Evolutionary conservation across 139 green algal genomes (phyloP).

Genomic region (Chlamydomonas schloesseri): DNA sequence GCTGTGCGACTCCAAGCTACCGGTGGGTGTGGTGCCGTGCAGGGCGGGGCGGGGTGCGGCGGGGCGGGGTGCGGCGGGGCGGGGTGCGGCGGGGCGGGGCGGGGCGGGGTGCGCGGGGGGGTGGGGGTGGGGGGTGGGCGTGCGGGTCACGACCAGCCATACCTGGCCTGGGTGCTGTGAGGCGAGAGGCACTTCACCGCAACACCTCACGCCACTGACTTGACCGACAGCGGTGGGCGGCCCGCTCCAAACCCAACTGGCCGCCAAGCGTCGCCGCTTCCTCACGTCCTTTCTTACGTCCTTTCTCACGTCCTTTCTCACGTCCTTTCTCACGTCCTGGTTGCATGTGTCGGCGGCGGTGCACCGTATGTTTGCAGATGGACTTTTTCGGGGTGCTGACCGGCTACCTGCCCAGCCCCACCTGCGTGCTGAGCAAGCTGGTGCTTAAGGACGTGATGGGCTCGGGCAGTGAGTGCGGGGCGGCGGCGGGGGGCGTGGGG

Average conservation of each 20-base stretch:
- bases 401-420: constrained; percentile 26
- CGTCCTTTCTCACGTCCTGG: too few species aligned
- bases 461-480: constrained; percentile 23
- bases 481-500: background rate
- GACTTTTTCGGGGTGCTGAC: constrained; percentile 36
- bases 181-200: too few species aligned
- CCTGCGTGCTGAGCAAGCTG: constrained; percentile 25
- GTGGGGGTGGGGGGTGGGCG: too few species aligned
- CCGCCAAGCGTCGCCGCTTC: background rate
- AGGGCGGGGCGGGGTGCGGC: background rate
- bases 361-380: too few species aligned
- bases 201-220: too few species aligned
- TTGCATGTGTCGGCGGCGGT: too few species aligned
- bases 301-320: background rate
- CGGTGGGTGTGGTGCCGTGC: background rate
- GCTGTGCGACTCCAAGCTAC: constrained; percentile 29
- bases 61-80: too few species aligned
- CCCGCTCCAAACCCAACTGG: too few species aligned
- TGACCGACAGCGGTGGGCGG: too few species aligned
- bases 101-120: too few species aligned
- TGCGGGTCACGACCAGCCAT: too few species aligned
- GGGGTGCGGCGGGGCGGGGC: background rate
- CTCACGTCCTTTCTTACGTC: background rate
- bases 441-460: constrained; percentile 41
- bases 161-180: too few species aligned